Base-by-base conservation (phyloP, 768 basidiomycete genomes). In the Leccinum rimulosum region DNA sequence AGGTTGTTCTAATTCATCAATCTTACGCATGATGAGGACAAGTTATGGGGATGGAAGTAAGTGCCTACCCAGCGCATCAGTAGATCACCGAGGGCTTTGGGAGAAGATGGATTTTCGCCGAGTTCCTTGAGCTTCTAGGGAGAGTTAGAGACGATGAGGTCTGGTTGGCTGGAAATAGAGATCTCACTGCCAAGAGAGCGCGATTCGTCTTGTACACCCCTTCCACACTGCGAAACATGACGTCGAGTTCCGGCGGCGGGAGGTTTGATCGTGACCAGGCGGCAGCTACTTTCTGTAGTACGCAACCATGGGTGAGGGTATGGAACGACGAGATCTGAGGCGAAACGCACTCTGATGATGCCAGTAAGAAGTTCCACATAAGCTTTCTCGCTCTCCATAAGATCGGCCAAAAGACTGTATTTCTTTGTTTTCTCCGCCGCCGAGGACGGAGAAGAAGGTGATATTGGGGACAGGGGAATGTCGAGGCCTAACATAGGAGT, bases 211-310 rank as follows among this genome's bases (percentile, higher is more conserved):
- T 91, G 79, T 95, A 99, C 19, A 98, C 85, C 25, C 82, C 83
- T 74, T 99, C 97, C 54, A 98, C 85, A 64, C 88, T 87, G 63
- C 97, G 82, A 75, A 99, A 99, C 91, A 98, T 96, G 54, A 81
- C 75, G 74, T 99, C 97, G 31, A 99, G 81, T 64, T 92, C 89
- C 8, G 84, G 84, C 15, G 97, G 97, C 17, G 97, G 97, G 40
- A 99, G 87, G 73, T 98, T 98, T 43, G 87, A 84, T 45, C 94
- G 80, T 10, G 95, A 97, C 97, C 97, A 99, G 52, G 97, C 97
- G n/a, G 89, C 88, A 10, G 97, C 97, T 5, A 97, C 91, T 84
- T 91, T 93, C 95, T 98, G 70, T 15, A 55, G n/a, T 25, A 63
- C 31, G 52, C 58, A 57, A 45, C 14, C 51, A 59, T 69, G 56